These are phyloP conservation scores for Wallacemonas sp. DNA, from an alignment of 208 protist species.

Conservation along the genomic window DNA sequence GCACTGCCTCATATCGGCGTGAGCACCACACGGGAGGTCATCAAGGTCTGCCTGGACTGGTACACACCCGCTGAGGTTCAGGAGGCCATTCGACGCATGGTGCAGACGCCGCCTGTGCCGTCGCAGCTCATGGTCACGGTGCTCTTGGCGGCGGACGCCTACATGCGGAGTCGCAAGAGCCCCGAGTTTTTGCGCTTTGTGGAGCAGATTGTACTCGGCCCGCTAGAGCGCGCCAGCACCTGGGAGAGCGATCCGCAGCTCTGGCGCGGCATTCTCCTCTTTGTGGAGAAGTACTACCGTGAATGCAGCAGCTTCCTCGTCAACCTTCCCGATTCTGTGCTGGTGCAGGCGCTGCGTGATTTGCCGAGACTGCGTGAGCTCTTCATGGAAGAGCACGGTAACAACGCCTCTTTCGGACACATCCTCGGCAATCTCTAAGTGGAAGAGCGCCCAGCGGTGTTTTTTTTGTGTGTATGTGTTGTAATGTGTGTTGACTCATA, in stretches of 20 bases:
- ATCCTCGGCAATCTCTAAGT: constrained; percentile 62
- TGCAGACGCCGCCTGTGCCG: constrained; percentile 50
- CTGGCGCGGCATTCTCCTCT: constrained; percentile 72
- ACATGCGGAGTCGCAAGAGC: constrained; percentile 26
- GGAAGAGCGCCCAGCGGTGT: no score
- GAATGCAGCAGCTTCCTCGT: constrained; percentile 76
- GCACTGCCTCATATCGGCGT: constrained; percentile 47
- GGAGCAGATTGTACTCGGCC: constrained; percentile 50
- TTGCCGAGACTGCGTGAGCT: constrained; percentile 40
- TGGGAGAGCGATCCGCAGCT: constrained; percentile 69
- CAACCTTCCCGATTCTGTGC: constrained; percentile 72
- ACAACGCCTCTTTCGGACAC: constrained; percentile 77
- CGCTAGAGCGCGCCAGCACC: constrained; percentile 47
- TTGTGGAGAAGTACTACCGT: constrained; percentile 67
- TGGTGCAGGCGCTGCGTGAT: constrained; percentile 59
- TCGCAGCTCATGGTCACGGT: constrained; percentile 82
- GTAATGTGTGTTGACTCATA: not conserved
- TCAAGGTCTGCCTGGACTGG: constrained; percentile 58
- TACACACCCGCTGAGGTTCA: constrained; percentile 66
- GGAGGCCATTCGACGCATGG: constrained; percentile 42
- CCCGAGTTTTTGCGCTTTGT: constrained; percentile 55
- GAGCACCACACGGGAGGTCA: constrained; percentile 61
- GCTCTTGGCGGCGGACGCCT: constrained; percentile 40
- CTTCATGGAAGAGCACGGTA: constrained; percentile 73
- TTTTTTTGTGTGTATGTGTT: not conserved